Percentiles rank a stretch among this genome's conserved stretches.
These are phyloP conservation scores for Cantharellus anzutake DNA, from an alignment of 768 basidiomycete species.

Conservation along the genomic window DNA sequence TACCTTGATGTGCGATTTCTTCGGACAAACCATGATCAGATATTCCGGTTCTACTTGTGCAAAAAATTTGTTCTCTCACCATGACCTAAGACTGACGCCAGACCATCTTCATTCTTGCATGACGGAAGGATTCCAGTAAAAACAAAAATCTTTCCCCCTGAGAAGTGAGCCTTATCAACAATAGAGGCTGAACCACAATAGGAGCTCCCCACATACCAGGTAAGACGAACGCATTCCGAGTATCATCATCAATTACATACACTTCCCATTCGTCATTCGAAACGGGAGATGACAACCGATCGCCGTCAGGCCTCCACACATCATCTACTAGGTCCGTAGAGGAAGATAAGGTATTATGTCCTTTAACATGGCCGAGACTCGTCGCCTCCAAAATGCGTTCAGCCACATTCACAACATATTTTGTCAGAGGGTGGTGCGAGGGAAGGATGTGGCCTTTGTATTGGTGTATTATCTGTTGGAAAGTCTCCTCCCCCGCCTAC, in stretches of 20 bases:
- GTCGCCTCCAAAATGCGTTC: constrained; percentile 48
- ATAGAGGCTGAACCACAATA: constrained; percentile 1
- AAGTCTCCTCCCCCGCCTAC: constrained; percentile 25
- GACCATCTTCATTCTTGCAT: constrained; percentile 54
- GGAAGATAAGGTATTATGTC: constrained; percentile 10
- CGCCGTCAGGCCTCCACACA: neutral
- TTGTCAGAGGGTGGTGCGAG: constrained; percentile 39
- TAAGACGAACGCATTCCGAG: constrained; percentile 60
- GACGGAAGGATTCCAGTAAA: constrained; percentile 79
- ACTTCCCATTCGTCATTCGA: constrained; percentile 37
- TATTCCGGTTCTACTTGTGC: neutral
- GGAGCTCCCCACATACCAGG: constrained; percentile 30
- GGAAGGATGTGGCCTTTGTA: constrained; percentile 41
- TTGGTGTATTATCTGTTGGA: constrained; percentile 29
- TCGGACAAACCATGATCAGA: neutral
- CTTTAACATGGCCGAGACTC: constrained; percentile 44
- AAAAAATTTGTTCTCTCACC: constrained; percentile 26
- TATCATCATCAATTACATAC: constrained; percentile 47
- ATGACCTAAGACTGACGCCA: constrained; percentile 73
- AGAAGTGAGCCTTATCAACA: neutral
- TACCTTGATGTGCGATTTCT: constrained; percentile 67
- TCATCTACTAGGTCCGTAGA: constrained; percentile 9
- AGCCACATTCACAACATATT: constrained; percentile 52
- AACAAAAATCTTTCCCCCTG: constrained; percentile 57
- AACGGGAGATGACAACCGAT: neutral